A percentile compares a stretch with the other conserved stretches of the same genome.
These are phyloP conservation scores for Kwoniella shivajii DNA, from an alignment of 1,284 basidiomycete species.

Conservation along the genomic window DNA sequence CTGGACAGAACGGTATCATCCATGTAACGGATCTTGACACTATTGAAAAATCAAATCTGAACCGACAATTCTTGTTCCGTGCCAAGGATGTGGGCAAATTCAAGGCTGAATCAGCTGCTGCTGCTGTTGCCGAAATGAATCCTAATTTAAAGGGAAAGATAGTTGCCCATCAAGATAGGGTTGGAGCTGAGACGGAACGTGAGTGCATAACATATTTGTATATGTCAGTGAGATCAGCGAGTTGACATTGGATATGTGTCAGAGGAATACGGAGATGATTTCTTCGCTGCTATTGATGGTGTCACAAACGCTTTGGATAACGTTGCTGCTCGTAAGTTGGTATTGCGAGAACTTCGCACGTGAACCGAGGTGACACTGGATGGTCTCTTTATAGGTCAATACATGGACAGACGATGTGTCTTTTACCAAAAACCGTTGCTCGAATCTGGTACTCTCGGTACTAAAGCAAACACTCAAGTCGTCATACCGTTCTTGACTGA, in stretches of 20 bases:
- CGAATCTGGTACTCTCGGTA: constrained; percentile 97
- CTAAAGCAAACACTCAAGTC: constrained; percentile 98
- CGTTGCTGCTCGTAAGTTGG: constrained; percentile 79
- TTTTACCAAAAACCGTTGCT: constrained; percentile 96
- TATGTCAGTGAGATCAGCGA: not conserved
- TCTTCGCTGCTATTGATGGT: constrained; percentile 86
- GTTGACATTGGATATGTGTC: constrained; percentile 1
- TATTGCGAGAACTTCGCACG: not conserved
- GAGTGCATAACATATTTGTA: constrained; percentile 43
- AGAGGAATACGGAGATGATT: constrained; percentile 88
- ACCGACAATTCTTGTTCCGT: constrained; percentile 98
- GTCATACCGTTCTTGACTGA: constrained; percentile 94
- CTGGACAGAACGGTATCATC: constrained; percentile 78
- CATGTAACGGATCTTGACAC: constrained; percentile 98
- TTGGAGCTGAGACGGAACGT: constrained; percentile 92
- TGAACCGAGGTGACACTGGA: not conserved
- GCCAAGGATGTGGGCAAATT: constrained; percentile 96
- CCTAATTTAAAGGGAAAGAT: constrained; percentile 88
- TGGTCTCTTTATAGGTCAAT: constrained; percentile 64
- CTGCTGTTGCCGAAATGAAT: constrained; percentile 96
- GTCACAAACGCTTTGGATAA: constrained; percentile 99
- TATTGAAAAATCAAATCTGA: constrained; percentile 99
- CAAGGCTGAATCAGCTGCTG: constrained; percentile 93
- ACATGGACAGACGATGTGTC: constrained; percentile 99
- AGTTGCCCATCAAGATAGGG: constrained; percentile 85